A percentile compares a stretch with the other conserved stretches of the same genome.
These are phyloP conservation scores for Geranomyces variabilis DNA, from an alignment of 192 early-diverging fungal genomes.

Conservation along the genomic window DNA sequence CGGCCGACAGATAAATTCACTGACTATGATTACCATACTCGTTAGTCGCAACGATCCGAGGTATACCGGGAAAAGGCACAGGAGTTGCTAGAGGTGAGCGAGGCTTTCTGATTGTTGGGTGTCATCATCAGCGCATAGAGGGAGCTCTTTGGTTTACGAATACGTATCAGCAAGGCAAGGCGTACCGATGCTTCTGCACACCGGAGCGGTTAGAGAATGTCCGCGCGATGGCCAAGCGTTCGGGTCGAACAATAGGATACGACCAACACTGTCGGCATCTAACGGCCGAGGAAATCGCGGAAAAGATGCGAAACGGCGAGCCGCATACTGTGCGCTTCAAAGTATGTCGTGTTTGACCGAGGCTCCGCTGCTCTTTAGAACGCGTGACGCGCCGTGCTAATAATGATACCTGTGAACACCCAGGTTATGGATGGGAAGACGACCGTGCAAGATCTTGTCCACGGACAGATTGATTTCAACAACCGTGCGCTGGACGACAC, in stretches of 20 bases:
- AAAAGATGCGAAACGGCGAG: constrained; percentile 55
- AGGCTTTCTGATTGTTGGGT: not conserved
- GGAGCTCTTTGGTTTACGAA: constrained; percentile 32
- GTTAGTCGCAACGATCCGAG: constrained; percentile 74
- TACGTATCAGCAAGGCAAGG: constrained; percentile 70
- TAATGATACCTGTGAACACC: too few species aligned
- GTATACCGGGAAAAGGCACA: constrained; percentile 73
- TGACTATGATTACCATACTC: too few species aligned
- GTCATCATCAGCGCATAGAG: not conserved
- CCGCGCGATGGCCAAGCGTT: constrained; percentile 55
- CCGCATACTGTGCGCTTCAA: constrained; percentile 77
- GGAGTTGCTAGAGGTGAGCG: constrained; percentile 64
- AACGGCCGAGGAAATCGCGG: constrained; percentile 65
- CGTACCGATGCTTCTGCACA: constrained; percentile 90
- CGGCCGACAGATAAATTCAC: too few species aligned
- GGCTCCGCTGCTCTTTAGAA: too few species aligned
- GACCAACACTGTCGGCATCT: constrained; percentile 80
- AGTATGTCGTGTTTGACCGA: too few species aligned
- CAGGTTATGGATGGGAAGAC: constrained; percentile 60
- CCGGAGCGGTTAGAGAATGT: constrained; percentile 66
- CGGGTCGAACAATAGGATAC: constrained; percentile 67
- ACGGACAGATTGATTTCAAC: constrained; percentile 71
- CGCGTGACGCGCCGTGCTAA: too few species aligned
- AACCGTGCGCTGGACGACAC: constrained; percentile 82
- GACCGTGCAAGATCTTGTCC: constrained; percentile 71